Base-by-base conservation (phyloP, 345 rosid species). In the Rhodomyrtus tomentosa region DNA sequence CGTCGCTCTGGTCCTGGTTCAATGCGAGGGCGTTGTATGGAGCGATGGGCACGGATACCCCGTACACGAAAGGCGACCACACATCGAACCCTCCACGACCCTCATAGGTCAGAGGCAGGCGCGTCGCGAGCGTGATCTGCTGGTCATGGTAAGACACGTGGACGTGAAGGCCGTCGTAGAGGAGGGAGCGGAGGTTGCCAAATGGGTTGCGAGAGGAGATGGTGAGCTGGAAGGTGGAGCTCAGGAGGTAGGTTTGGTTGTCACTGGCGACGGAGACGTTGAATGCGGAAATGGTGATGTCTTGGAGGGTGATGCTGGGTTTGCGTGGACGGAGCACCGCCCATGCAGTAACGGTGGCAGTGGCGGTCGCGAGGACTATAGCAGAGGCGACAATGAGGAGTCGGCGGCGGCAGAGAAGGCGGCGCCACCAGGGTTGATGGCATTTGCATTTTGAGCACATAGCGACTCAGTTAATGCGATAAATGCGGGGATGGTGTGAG, bases 251-350 rank as follows among this genome's bases (percentile, higher is more conserved):
- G 29, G 89, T 88, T 68, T 68, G 76, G 42, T 68, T 68, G 38
- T 68, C 42, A 25, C 16, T 16, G 85, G 59, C 4, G 7, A 68
- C 10, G n/a, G 89, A 72, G 55, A 85, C 83, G 40, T 87, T 88
- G 90, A 91, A 88, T 83, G 85, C 73, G 85, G 81, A 86, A 22
- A 90, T 88, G 82, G 92, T 91, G 84, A 86, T 84, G 83, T 89
- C 93, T 42, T 86, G 91, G 85, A 91, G 91, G 88, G 85, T 82
- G 87, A 91, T 87, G 6, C 32, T 52, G 25, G 93, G 93, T 15
- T 88, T 87, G 18, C 45, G 48, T 5, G 90, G 93, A 7, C 83
- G 90, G 56, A 91, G 91, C 7, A 88, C 51, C 80, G 87, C 88
- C 90, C 91, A 88, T 9, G 81, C 10, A 25, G 80, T 10, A 50